Base-by-base conservation (phyloP, 2,329 filamentous ascomycete species). In the Trichoderma guizhouense region DNA sequence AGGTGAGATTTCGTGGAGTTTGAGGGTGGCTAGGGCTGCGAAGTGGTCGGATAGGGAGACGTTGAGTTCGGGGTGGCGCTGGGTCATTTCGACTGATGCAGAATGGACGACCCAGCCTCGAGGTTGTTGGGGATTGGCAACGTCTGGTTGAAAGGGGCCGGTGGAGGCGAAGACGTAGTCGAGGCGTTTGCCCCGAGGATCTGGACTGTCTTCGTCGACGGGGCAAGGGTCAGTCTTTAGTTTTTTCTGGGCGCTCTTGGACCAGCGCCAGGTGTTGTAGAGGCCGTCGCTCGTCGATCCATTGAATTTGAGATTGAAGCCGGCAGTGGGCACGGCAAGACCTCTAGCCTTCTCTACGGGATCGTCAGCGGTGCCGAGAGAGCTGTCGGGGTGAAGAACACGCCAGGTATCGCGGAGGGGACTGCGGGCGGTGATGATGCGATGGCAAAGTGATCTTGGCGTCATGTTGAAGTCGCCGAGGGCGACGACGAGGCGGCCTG, bases 381-480 rank as follows among this genome's bases (percentile, higher is more conserved):
- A 94, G 62, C 92, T 95, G 73, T 95, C 88, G 0, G 96, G 95
- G 79, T 97, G 92, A 24, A 97, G 81, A 34, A 93, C 87, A 69
- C 92, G 89, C 96, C 96, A 99, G 26, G 90, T 90, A 79, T 99
- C 96, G 58, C 87, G 88, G 32, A 97, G 91, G 15, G 91, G 91
- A 11, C 91, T 90, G 78, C 94, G 91, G 4, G 90, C 89, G 71
- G 92, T 93, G 76, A 99, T 91, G 74, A 98, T 86, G 69, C 90
- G 89, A 83, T 98, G 93, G 36, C 93, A 91, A 73, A 97, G 89
- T 30, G 93, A 97, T 53, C 92, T 82, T 0, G 96, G 96, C n/a
- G 94, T 85, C 92, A 97, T 97, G 83, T 98, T 98, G 84, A 98
- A 98, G 83, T 98, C 96, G 30, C 96, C 96, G 69, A 97, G 84